These are phyloP conservation scores for Megacollybia platyphylla DNA, from an alignment of 1,284 basidiomycete genomes.

Conservation along the genomic window DNA sequence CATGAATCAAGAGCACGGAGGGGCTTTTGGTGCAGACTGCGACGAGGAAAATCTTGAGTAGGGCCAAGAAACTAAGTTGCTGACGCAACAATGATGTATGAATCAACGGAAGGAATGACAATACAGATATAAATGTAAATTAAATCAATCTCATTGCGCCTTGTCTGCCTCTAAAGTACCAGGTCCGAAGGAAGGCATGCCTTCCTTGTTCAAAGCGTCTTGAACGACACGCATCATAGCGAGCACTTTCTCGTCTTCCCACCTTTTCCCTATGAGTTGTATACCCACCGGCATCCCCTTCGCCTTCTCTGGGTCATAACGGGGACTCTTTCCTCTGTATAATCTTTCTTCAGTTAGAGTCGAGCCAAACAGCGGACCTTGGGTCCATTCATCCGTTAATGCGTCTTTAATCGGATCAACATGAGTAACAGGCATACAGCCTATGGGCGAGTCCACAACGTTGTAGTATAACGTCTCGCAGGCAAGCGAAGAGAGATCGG, in stretches of 20 bases:
- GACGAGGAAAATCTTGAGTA: too few relatives aligned
- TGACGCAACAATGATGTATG: too few relatives aligned
- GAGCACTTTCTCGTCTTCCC: slow-evolving; percentile 82
- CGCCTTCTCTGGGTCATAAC: slow-evolving; percentile 66
- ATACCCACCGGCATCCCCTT: slow-evolving; percentile 74
- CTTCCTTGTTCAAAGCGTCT: slow-evolving; percentile 34
- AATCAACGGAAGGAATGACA: too few relatives aligned
- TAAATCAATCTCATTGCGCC: too few relatives aligned
- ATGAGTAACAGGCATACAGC: slow-evolving; percentile 69
- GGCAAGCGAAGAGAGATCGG: slow-evolving; percentile 40
- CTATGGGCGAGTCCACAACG: slow-evolving; percentile 67
- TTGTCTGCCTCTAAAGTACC: too few relatives aligned
- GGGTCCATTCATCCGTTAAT: slow-evolving; percentile 45
- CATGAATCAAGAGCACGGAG: too few relatives aligned
- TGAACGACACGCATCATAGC: slow-evolving; percentile 77
- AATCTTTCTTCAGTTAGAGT: slow-evolving; percentile 42
- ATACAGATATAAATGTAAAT: too few relatives aligned
- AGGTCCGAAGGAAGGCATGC: too few relatives aligned
- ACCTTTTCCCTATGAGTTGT: slow-evolving; percentile 68
- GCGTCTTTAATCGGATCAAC: slow-evolving; percentile 57
- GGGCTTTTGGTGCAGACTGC: too few relatives aligned
- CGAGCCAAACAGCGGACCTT: slow-evolving; percentile 31
- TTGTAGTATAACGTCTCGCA: slow-evolving; percentile 52
- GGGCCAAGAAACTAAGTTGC: too few relatives aligned
- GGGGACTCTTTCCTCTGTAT: slow-evolving; percentile 33